A percentile compares a stretch with the other conserved stretches of the same genome.
Evolutionary conservation across 306 rosid genomes (phyloP).

Genomic region (Erythrophleum fordii): DNA sequence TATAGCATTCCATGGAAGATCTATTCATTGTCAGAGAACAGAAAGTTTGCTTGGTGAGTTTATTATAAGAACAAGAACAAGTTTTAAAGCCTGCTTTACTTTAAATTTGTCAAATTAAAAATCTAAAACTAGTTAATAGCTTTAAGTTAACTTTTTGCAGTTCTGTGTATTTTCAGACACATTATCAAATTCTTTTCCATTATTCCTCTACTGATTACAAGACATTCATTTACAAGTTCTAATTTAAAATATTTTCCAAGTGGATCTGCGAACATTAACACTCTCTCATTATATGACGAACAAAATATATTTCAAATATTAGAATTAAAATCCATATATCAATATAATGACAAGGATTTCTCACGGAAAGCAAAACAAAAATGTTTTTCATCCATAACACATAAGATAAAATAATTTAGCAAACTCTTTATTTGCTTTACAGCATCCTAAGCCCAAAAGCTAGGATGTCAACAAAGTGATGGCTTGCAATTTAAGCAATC

Average conservation of each 20-base stretch:
- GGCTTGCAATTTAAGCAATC: constrained; percentile 14
- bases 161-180: neutral
- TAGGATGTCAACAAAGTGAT: neutral
- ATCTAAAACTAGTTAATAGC: neutral
- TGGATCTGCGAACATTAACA: neutral
- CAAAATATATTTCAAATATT: neutral
- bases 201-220: neutral
- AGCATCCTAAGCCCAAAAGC: neutral
- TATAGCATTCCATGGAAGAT: neutral
- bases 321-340: neutral
- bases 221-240: neutral
- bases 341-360: neutral
- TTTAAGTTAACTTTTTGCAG: neutral
- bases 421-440: constrained; percentile 12
- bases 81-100: neutral
- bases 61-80: neutral
- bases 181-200: neutral
- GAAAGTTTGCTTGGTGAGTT: neutral
- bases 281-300: neutral
- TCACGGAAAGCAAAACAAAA: neutral
- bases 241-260: neutral
- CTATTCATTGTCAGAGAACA: neutral
- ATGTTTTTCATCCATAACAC: neutral
- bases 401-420: constrained; percentile 8
- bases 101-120: neutral